Percentiles rank a stretch among this genome's conserved stretches.
Evolutionary conservation across 352 stramenopile genomes (phyloP).

Genomic region (Pythium coloratum): DNA sequence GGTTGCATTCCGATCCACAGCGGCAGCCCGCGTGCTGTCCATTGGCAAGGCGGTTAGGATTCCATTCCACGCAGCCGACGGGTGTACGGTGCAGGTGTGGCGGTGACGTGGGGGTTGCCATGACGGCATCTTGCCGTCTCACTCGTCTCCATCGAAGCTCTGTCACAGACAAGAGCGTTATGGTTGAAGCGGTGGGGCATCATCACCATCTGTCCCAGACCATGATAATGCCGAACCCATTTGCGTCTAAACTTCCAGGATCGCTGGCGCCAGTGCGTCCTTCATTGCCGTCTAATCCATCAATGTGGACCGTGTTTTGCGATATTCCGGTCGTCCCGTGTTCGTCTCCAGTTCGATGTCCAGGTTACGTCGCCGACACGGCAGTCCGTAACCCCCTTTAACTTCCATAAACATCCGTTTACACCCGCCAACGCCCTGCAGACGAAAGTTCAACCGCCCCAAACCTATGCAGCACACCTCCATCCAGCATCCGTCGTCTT

Average conservation of each 20-base stretch:
- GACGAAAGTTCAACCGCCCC: slow-evolving; percentile 21
- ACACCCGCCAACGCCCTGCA: slow-evolving; percentile 9
- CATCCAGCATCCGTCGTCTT: background rate
- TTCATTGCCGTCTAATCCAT: slow-evolving; percentile 14
- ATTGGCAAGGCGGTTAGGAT: too few species aligned
- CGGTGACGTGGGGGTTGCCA: too few species aligned
- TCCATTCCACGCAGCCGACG: too few species aligned
- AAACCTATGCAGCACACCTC: slow-evolving; percentile 16
- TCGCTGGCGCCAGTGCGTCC: background rate
- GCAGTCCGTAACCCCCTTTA: slow-evolving; percentile 13
- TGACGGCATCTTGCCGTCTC: background rate
- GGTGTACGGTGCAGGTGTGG: too few species aligned
- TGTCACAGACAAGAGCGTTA: background rate
- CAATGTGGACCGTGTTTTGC: slow-evolving; percentile 23
- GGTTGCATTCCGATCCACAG: too few species aligned
- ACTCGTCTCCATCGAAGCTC: background rate
- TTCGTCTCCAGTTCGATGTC: slow-evolving; percentile 24
- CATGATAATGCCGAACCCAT: slow-evolving; percentile 17
- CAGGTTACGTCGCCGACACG: slow-evolving; percentile 5
- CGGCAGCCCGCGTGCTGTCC: too few species aligned
- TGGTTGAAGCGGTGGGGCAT: slow-evolving; percentile 14
- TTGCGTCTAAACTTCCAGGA: slow-evolving; percentile 5
- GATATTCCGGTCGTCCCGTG: slow-evolving; percentile 11
- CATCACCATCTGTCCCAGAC: slow-evolving; percentile 20
- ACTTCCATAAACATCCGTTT: slow-evolving; percentile 16